Evolutionary conservation across 192 early-diverging fungal species (phyloP).

Genomic region (Rhizoclosmatium sp.): DNA sequence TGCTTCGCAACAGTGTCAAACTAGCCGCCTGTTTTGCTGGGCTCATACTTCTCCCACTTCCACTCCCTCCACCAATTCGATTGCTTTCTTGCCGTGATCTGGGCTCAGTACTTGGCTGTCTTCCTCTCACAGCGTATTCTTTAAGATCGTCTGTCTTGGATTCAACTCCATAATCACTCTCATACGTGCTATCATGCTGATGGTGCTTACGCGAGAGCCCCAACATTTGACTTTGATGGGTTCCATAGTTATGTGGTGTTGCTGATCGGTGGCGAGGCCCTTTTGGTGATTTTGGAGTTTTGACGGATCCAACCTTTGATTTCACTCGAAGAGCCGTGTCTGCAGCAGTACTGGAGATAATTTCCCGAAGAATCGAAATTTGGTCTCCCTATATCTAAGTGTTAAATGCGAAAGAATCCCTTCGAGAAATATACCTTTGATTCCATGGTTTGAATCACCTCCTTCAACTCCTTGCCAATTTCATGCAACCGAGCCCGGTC

Average conservation of each 20-base stretch:
- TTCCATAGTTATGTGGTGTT: background rate
- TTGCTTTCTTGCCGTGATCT: background rate
- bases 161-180: background rate
- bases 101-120: background rate
- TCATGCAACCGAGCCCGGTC: constrained; percentile 37
- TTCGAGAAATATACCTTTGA: constrained; percentile 43
- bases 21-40: constrained; percentile 44
- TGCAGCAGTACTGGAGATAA: constrained; percentile 26
- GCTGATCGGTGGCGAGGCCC: background rate
- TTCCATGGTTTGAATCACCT: constrained; percentile 61
- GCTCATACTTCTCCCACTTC: constrained; percentile 28
- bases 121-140: background rate
- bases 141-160: background rate
- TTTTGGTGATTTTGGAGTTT: background rate
- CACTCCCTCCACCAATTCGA: background rate
- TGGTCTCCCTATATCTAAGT: constrained; percentile 50
- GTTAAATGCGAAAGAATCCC: background rate
- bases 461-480: constrained; percentile 56
- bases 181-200: background rate
- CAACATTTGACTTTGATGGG: constrained; percentile 20
- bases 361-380: constrained; percentile 60
- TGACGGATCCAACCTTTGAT: background rate
- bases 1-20: constrained; percentile 51
- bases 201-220: background rate
- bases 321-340: background rate